Percentiles rank a stretch among this genome's conserved stretches.
phyloP scores from a whole-genome alignment of 257 asterid genomes.

The Eucommia ulmoides region DNA sequence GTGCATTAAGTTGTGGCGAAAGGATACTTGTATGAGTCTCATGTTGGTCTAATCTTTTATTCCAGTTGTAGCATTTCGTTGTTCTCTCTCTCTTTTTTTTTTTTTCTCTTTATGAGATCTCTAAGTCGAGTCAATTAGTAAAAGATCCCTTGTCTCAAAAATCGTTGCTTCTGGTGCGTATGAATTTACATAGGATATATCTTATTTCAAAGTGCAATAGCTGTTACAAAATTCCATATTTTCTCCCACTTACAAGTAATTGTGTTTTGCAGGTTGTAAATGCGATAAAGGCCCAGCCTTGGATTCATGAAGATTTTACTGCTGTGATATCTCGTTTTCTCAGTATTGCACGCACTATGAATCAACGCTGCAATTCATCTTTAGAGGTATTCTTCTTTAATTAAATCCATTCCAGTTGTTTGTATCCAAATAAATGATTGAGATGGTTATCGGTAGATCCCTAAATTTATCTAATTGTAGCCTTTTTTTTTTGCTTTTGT shows the following conservation, averaged over 20 bases:
- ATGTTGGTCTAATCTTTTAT: no score
- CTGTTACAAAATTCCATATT: conserved; percentile 6
- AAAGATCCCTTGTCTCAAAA: neutral
- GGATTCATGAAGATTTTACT: conserved; percentile 53
- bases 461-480: no score
- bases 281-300: conserved; percentile 68
- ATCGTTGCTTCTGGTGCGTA: no score
- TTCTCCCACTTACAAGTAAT: conserved; percentile 7
- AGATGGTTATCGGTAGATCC: no score
- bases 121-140: neutral
- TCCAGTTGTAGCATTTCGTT: no score
- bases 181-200: neutral
- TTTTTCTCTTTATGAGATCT: neutral
- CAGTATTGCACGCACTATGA: conserved; percentile 59
- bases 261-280: conserved; percentile 48
- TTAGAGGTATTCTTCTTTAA: conserved; percentile 47
- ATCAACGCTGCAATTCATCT: conserved; percentile 67
- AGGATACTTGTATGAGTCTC: no score
- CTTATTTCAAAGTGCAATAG: neutral
- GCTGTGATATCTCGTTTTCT: conserved; percentile 48
- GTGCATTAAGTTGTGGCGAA: no score
- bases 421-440: no score
- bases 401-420: neutral
- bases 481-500: no score
- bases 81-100: neutral